Conservation (phyloP, 306 rosid genomes). For the Clitoria ternatea region DNA sequence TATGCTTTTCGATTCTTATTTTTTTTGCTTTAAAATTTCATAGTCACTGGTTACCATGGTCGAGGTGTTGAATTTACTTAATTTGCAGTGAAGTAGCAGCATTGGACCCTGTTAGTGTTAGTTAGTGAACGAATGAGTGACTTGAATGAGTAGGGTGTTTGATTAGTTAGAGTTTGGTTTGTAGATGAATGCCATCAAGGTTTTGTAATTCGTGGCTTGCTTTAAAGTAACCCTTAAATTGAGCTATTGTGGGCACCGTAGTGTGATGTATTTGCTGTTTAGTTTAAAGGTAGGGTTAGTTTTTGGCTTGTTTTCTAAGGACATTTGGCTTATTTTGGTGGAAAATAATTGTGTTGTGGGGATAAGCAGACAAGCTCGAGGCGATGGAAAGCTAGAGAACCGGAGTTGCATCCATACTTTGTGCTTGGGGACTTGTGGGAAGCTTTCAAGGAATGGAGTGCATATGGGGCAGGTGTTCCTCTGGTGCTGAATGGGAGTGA, state of each 20-base stretch:
- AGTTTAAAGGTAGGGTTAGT: neutral
- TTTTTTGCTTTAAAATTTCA: neutral
- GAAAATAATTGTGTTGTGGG: slow-evolving; percentile 3
- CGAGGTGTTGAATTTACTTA: neutral
- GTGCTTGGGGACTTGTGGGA: slow-evolving; percentile 90
- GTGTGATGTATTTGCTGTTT: neutral
- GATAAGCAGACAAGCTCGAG: slow-evolving; percentile 48
- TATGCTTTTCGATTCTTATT: neutral
- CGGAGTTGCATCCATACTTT: slow-evolving; percentile 64
- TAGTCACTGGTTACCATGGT: neutral
- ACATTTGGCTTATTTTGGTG: slow-evolving; percentile 7
- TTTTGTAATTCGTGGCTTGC: neutral
- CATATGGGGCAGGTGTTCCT: slow-evolving; percentile 85
- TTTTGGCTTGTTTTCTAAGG: slow-evolving; percentile 4
- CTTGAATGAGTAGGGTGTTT: neutral
- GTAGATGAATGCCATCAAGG: neutral
- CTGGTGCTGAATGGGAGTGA: slow-evolving; percentile 69
- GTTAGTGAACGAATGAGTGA: neutral
- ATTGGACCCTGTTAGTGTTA: slow-evolving; percentile 1
- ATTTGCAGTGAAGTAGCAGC: slow-evolving; percentile 7
- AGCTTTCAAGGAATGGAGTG: slow-evolving; percentile 87
- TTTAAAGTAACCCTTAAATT: neutral
- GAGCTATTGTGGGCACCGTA: neutral
- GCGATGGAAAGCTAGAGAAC: slow-evolving; percentile 53
- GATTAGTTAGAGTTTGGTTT: neutral